A percentile compares a stretch with the other conserved stretches of the same genome.
phyloP scores from a whole-genome alignment of 345 rosid genomes.

The Brassica juncea region DNA sequence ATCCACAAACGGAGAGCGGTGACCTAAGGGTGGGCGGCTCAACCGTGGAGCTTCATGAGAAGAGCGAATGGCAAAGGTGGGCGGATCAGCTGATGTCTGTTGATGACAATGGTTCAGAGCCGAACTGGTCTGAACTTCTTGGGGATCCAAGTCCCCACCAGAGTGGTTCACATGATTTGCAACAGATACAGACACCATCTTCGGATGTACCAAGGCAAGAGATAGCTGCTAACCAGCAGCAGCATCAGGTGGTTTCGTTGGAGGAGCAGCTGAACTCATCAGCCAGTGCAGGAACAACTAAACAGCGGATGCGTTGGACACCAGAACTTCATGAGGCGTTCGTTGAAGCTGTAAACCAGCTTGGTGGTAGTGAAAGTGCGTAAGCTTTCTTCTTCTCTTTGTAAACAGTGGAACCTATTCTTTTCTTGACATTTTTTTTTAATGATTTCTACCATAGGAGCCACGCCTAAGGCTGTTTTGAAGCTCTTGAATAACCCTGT shows the following conservation, averaged over 20 bases:
- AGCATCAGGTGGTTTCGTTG: constrained; percentile 37
- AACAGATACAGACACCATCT: constrained; percentile 41
- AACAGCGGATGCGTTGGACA: constrained; percentile 92
- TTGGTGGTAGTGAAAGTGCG: constrained; percentile 93
- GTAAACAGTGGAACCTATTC: not conserved
- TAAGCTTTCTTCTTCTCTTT: constrained; percentile 27
- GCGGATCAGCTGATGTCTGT: constrained; percentile 65
- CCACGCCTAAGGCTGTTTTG: constrained; percentile 93
- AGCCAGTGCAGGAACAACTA: constrained; percentile 44
- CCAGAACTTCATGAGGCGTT: constrained; percentile 95
- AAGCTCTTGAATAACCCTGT: constrained; percentile 80
- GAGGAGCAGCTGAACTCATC: constrained; percentile 47
- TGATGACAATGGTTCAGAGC: constrained; percentile 60
- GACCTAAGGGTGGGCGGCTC: constrained; percentile 39
- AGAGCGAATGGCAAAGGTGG: constrained; percentile 68
- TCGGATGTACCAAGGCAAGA: constrained; percentile 46
- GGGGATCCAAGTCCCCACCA: constrained; percentile 51
- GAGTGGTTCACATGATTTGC: constrained; percentile 25
- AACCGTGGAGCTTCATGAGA: constrained; percentile 46
- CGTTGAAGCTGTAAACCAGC: constrained; percentile 86
- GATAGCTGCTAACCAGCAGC: constrained; percentile 46
- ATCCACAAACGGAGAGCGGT: constrained; percentile 46
- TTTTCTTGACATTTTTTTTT: not conserved
- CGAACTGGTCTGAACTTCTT: constrained; percentile 75
- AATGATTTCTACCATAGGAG: constrained; percentile 56